These are phyloP conservation scores for Penicillium ochrochloron DNA, from an alignment of 495 filamentous ascomycete species.

Conservation along the genomic window DNA sequence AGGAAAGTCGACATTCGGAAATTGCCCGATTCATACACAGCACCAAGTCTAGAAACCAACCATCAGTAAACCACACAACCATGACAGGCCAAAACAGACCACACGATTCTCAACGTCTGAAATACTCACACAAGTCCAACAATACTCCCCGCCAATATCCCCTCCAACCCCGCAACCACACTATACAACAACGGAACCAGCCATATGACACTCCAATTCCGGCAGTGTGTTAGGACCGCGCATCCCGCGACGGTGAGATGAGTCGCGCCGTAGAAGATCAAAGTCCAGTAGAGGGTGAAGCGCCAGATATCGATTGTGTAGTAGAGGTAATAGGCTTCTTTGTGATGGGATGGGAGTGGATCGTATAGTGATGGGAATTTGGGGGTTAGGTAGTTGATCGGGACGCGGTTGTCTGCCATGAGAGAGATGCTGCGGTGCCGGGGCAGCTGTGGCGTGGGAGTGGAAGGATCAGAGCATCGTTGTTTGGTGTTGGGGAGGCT, in stretches of 20 bases:
- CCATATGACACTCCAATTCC: constrained; percentile 77
- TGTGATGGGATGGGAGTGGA: constrained; percentile 60
- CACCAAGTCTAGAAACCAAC: constrained; percentile 67
- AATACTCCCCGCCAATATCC: constrained; percentile 82
- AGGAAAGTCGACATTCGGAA: constrained; percentile 98
- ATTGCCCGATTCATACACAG: constrained; percentile 83
- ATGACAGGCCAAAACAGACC: constrained; percentile 6
- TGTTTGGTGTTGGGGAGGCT: background rate
- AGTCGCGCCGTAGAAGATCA: constrained; percentile 51
- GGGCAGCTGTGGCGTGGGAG: constrained; percentile 3
- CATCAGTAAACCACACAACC: constrained; percentile 20
- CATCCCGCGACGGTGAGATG: constrained; percentile 65
- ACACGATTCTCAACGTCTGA: background rate
- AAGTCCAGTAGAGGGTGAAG: constrained; percentile 89
- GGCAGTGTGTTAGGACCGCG: constrained; percentile 70
- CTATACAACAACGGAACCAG: constrained; percentile 75
- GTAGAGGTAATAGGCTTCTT: constrained; percentile 70
- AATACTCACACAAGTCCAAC: constrained; percentile 82
- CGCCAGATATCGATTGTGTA: constrained; percentile 83
- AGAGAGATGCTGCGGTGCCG: constrained; percentile 7
- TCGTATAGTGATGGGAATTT: constrained; percentile 89
- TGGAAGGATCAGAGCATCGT: constrained; percentile 7
- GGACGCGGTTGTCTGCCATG: constrained; percentile 56
- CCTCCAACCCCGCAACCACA: constrained; percentile 78
- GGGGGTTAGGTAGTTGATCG: constrained; percentile 71